phyloP scores from a whole-genome alignment of 352 stramenopile species.

The Phytophthora pini region DNA sequence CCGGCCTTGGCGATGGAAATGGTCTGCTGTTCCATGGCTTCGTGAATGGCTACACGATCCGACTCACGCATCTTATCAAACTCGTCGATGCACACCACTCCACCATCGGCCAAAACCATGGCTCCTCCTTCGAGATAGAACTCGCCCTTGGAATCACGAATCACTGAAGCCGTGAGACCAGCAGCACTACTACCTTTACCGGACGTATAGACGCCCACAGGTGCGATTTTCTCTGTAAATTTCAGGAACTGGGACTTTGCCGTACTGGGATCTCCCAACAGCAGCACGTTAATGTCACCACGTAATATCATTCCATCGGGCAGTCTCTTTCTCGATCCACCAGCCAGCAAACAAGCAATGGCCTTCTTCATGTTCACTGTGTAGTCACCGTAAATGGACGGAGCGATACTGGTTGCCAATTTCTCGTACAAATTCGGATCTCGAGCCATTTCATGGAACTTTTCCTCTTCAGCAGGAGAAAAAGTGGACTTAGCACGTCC shows the following conservation, averaged over 20 bases:
- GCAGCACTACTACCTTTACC: constrained; percentile 98
- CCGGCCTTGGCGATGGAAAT: constrained; percentile 99
- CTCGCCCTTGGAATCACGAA: constrained; percentile 95
- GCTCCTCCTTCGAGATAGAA: constrained; percentile 98
- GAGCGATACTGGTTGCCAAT: constrained; percentile 90
- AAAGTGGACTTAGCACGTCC: constrained; percentile 93
- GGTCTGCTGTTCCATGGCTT: constrained; percentile 99
- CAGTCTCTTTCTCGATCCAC: constrained; percentile 93
- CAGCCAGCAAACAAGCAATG: constrained; percentile 95
- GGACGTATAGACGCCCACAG: constrained; percentile 98
- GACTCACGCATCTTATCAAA: constrained; percentile 96
- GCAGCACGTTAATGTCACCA: constrained; percentile 98
- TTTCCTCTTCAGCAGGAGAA: constrained; percentile 96
- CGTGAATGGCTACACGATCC: constrained; percentile 98
- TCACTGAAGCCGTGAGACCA: constrained; percentile 97
- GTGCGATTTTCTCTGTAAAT: constrained; percentile 96
- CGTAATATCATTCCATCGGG: constrained; percentile 97
- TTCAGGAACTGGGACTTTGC: constrained; percentile 99
- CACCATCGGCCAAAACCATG: constrained; percentile 98
- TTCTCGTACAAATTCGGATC: constrained; percentile 95
- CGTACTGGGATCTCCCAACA: constrained; percentile 98
- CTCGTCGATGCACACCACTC: constrained; percentile 98
- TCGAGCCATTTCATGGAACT: constrained; percentile 94
- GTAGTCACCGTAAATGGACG: constrained; percentile 96
- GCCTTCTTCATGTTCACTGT: constrained; percentile 98